These are phyloP conservation scores for Verticillium dahliae DNA, from an alignment of 2,329 filamentous ascomycete species.

Conservation along the genomic window DNA sequence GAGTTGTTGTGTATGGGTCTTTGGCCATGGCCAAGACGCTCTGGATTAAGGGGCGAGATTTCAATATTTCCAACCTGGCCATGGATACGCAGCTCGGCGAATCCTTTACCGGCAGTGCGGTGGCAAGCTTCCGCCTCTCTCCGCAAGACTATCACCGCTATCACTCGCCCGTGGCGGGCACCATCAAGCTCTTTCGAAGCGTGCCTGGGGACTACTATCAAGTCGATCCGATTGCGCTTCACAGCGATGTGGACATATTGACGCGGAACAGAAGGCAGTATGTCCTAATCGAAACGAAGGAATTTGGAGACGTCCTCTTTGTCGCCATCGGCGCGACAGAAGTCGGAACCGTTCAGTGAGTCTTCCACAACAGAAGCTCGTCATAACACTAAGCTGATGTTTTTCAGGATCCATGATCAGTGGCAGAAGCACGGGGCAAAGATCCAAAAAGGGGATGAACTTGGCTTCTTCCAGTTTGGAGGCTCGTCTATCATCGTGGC, in stretches of 20 bases:
- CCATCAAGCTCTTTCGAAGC: slow-evolving; percentile 25
- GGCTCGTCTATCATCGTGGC: slow-evolving; percentile 32
- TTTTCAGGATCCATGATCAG: slow-evolving; percentile 24
- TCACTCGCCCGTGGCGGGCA: slow-evolving; percentile 33
- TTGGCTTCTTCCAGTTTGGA: slow-evolving; percentile 32
- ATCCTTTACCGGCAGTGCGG: slow-evolving; percentile 24
- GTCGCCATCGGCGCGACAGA: slow-evolving; percentile 32
- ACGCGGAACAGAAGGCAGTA: slow-evolving; percentile 29
- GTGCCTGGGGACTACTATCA: slow-evolving; percentile 36
- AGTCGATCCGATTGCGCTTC: slow-evolving; percentile 27
- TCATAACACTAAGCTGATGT: neutral
- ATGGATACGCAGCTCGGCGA: slow-evolving; percentile 22
- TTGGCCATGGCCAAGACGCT: slow-evolving; percentile 23
- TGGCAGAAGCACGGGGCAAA: slow-evolving; percentile 19
- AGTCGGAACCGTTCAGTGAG: slow-evolving; percentile 31
- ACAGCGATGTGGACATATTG: slow-evolving; percentile 27
- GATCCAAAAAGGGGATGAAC: slow-evolving; percentile 30
- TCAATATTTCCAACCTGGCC: slow-evolving; percentile 31
- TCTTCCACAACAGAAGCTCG: neutral
- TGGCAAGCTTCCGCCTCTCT: slow-evolving; percentile 33
- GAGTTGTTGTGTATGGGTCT: slow-evolving; percentile 26
- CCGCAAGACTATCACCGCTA: slow-evolving; percentile 40
- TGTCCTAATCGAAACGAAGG: slow-evolving; percentile 26
- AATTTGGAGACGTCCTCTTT: slow-evolving; percentile 33
- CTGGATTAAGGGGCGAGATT: slow-evolving; percentile 37